Conservation (phyloP, 306 rosid species). For the Quercus cerris region DNA sequence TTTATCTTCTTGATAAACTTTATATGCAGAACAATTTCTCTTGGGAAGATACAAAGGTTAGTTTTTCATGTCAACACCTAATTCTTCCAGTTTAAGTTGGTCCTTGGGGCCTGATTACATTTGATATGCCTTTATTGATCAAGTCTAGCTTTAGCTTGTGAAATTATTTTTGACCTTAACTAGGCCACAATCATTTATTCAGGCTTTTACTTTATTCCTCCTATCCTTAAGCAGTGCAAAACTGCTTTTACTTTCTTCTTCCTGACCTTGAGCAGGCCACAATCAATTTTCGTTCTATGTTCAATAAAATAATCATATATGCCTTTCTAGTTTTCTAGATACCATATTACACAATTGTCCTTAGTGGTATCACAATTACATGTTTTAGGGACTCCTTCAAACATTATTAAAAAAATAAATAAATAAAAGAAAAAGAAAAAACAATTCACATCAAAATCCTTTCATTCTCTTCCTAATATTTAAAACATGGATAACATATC, state of each 20-base stretch:
- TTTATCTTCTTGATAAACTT: slow-evolving; percentile 66
- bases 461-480: too few relatives aligned
- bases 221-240: background rate
- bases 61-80: slow-evolving; percentile 21
- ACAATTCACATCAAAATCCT: too few relatives aligned
- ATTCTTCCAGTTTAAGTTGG: slow-evolving; percentile 4
- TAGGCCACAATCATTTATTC: background rate
- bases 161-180: background rate
- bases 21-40: slow-evolving; percentile 42
- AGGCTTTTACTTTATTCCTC: background rate
- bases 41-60: slow-evolving; percentile 81
- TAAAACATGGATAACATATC: too few relatives aligned
- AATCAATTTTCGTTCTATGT: too few relatives aligned
- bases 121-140: background rate
- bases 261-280: too few relatives aligned
- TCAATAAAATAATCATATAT: too few relatives aligned
- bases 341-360: too few relatives aligned
- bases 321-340: too few relatives aligned
- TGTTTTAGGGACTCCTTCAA: background rate
- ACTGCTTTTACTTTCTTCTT: background rate
- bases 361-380: too few relatives aligned
- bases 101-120: background rate
- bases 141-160: background rate
- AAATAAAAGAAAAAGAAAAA: too few relatives aligned
- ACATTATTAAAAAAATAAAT: background rate